These are phyloP conservation scores for Verbascum thapsus DNA, from an alignment of 257 asterid species.

Conservation along the genomic window DNA sequence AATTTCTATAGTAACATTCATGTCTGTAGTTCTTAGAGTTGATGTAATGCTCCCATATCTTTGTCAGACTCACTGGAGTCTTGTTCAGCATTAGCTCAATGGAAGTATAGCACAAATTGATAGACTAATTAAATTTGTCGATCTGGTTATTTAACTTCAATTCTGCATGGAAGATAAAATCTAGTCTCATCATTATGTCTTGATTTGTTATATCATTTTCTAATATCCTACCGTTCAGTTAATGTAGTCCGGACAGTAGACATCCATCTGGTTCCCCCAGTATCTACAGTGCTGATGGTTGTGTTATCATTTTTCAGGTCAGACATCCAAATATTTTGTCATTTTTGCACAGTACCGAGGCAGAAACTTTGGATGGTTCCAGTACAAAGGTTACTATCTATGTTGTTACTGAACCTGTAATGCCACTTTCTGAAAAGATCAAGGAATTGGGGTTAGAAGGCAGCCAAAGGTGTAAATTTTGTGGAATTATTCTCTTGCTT, in stretches of 20 bases:
- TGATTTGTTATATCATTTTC: conserved; percentile 18
- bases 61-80: conserved; percentile 13
- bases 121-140: neutral
- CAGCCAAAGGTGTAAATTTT: conserved; percentile 70
- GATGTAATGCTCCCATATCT: neutral
- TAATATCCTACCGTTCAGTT: conserved; percentile 4
- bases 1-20: neutral
- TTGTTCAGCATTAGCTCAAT: conserved; percentile 18
- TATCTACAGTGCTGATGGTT: conserved; percentile 33
- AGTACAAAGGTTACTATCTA: conserved; percentile 78
- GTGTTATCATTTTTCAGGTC: conserved; percentile 64
- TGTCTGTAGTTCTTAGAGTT: neutral
- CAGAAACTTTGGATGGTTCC: conserved; percentile 81
- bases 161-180: conserved; percentile 11
- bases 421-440: conserved; percentile 93
- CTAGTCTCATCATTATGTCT: conserved; percentile 13
- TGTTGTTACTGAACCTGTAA: conserved; percentile 94
- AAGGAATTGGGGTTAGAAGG: conserved; percentile 90
- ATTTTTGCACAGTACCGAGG: conserved; percentile 93
- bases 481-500: conserved; percentile 26
- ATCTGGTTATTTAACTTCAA: conserved; percentile 1
- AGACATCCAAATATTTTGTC: conserved; percentile 98
- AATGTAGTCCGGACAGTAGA: conserved; percentile 9
- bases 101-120: conserved; percentile 1
- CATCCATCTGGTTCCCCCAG: conserved; percentile 14